phyloP scores from a whole-genome alignment of 2,329 filamentous ascomycete genomes.

The Fusarium sp. region DNA sequence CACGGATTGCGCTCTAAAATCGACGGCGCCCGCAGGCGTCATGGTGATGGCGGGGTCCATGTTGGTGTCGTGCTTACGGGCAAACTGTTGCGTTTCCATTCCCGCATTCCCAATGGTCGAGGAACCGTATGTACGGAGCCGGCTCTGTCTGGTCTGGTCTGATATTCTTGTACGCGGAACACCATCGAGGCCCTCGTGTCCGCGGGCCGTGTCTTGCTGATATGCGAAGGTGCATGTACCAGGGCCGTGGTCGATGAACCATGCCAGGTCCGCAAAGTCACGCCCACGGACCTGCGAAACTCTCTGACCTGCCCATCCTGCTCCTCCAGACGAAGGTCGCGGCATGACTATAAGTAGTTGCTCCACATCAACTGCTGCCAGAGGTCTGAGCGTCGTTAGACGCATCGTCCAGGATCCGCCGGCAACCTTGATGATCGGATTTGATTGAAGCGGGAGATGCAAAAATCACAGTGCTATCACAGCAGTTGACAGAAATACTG shows the following conservation, averaged over 20 bases:
- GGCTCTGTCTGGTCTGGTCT: background rate
- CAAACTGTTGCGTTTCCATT: conserved; percentile 4
- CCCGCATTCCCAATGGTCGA: background rate
- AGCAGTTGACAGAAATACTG: background rate
- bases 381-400: conserved; percentile 34
- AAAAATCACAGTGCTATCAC: background rate
- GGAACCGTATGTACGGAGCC: background rate
- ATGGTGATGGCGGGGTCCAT: conserved; percentile 19
- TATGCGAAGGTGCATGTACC: conserved; percentile 1
- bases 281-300: background rate
- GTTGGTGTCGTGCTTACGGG: conserved; percentile 18
- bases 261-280: background rate
- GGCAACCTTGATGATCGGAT: conserved; percentile 36
- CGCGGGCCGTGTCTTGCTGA: conserved; percentile 20
- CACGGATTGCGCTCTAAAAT: background rate
- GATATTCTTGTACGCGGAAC: conserved; percentile 34
- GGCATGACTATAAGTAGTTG: conserved; percentile 29
- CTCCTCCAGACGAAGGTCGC: conserved; percentile 2
- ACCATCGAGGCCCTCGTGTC: background rate
- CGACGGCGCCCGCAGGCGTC: background rate
- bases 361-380: conserved; percentile 35
- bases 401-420: conserved; percentile 26
- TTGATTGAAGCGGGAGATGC: background rate
- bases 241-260: background rate
- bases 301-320: conserved; percentile 9